These are phyloP conservation scores for Mycosphaerella arachidis DNA, from an alignment of 2,329 filamentous ascomycete genomes.

Conservation along the genomic window DNA sequence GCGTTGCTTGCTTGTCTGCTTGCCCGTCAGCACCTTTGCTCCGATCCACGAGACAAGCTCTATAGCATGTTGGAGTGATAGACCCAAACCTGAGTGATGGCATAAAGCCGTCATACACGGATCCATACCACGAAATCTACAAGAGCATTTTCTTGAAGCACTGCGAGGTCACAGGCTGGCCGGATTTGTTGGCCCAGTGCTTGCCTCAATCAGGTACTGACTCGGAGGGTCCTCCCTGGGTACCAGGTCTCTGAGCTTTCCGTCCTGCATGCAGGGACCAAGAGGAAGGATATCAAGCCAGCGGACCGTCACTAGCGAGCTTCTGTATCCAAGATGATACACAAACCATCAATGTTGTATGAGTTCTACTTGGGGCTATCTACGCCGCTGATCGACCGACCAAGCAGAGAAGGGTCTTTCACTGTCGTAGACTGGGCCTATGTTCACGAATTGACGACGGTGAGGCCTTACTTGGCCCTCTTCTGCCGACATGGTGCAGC, in stretches of 20 bases:
- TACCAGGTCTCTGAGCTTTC: neutral
- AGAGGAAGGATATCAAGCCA: neutral
- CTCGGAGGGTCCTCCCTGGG: neutral
- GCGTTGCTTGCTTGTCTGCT: too few species aligned
- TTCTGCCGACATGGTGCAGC: neutral
- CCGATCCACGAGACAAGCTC: too few species aligned
- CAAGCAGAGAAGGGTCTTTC: neutral
- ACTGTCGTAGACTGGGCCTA: neutral
- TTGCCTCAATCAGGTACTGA: neutral
- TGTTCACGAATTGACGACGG: constrained; percentile 1
- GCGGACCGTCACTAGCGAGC: neutral
- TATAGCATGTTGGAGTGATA: too few species aligned
- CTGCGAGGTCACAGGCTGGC: neutral
- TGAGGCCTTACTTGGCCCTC: neutral
- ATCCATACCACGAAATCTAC: too few species aligned
- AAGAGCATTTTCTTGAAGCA: too few species aligned
- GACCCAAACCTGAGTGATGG: too few species aligned
- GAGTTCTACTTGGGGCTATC: neutral
- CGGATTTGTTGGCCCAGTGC: neutral
- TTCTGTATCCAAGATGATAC: neutral
- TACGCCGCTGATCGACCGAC: neutral
- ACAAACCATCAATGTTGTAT: neutral
- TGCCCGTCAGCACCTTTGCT: too few species aligned
- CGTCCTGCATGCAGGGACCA: neutral
- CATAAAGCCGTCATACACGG: too few species aligned